Base-by-base conservation (phyloP, 345 rosid genomes). In the Syzygium grande region DNA sequence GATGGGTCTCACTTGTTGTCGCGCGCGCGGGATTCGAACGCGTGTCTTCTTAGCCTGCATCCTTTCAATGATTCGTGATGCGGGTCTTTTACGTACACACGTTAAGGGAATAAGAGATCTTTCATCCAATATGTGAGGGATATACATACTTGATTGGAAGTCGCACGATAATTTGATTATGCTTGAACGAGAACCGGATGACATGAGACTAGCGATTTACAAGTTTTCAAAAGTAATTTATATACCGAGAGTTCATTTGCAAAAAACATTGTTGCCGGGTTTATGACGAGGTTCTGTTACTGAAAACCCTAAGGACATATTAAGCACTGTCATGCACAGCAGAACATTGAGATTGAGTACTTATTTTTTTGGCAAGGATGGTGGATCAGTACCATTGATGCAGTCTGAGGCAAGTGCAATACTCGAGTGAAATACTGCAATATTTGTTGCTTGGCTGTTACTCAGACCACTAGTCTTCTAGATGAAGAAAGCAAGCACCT, bases 101-200 rank as follows among this genome's bases (percentile, higher is more conserved):
- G n/a, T n/a, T n/a, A n/a, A n/a, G n/a, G n/a, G n/a, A n/a, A n/a
- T n/a, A n/a, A n/a, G n/a, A 68, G 9, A 61, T 61, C 34, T 61
- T 61, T 61, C 17, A n/a, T 61, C 19, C 9, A 61, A 61, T 5
- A 16, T 6, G 34, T 12, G 9, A 43, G 54, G 1, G 3, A 3
- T 61, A 61, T 2, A 59, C 29, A 58, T 5, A 13, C 1, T 13
- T 4, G 2, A 61, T n/a, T 7, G n/a, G 0, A 38, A 6, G 38
- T 61, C 4, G 2, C 23, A 0, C 0, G 0, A 34, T 9, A 17
- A 19, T 4, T 11, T 4, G 2, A 34, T 16, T n/a, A n/a, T 68
- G 6, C 34, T 68, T 30, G 1, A 68, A 68, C 3, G 1, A 68
- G 1, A 68, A 68, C 0, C 2, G 0, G 6, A 30, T 68, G 2